A percentile compares a stretch with the other conserved stretches of the same genome.
These are phyloP conservation scores for Fusarium sp. DNA, from an alignment of 2,329 filamentous ascomycete species.

Conservation along the genomic window DNA sequence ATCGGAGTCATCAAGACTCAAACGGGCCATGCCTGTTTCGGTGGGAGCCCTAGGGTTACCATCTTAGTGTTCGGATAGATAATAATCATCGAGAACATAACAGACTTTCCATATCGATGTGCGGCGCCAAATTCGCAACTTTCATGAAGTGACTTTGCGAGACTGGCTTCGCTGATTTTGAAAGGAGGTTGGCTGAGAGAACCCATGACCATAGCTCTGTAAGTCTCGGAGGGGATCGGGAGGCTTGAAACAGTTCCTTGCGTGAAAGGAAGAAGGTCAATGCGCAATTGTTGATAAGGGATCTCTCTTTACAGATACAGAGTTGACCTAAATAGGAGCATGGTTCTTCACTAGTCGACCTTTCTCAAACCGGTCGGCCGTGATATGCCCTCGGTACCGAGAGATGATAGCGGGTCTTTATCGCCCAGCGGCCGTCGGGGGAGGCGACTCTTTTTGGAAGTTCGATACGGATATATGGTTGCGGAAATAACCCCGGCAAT, in stretches of 20 bases:
- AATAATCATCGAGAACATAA: rapidly evolving
- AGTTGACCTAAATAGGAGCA: background rate
- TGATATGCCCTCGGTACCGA: background rate
- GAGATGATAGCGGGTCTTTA: background rate
- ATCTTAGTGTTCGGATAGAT: rapidly evolving
- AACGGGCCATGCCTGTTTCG: constrained; percentile 15
- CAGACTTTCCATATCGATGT: constrained; percentile 13
- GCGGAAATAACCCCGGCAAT: background rate
- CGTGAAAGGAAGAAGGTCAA: no score
- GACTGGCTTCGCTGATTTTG: background rate
- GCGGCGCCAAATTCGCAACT: constrained; percentile 21
- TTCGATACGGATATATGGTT: background rate
- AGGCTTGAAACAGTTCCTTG: no score
- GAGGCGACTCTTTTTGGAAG: constrained; percentile 7
- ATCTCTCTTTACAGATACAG: no score
- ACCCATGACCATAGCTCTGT: background rate
- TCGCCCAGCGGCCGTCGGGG: constrained; percentile 15
- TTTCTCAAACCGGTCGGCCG: background rate
- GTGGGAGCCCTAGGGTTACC: background rate
- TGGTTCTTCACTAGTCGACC: background rate
- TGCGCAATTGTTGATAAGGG: no score
- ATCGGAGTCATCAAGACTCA: constrained; percentile 10
- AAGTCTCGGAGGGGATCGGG: no score
- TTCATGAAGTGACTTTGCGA: constrained; percentile 9
- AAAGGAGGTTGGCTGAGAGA: background rate